A percentile compares a stretch with the other conserved stretches of the same genome.
These are phyloP conservation scores for Kodamaea laetipori DNA, from an alignment of 805 yeast genomes.

Conservation along the genomic window DNA sequence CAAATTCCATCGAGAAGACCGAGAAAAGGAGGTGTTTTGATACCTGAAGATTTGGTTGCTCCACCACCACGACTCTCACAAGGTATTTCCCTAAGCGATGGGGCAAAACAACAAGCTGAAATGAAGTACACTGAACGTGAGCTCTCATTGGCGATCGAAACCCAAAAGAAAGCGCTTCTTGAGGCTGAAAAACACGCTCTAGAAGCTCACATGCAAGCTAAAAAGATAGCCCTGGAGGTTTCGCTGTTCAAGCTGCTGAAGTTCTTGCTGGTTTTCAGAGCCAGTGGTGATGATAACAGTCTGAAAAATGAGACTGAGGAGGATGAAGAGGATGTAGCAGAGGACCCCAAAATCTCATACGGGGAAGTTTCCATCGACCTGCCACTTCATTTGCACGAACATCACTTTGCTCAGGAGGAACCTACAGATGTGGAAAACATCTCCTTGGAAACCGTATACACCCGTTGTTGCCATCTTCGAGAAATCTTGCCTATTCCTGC, in stretches of 20 bases:
- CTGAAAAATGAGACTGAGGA: slow-evolving; percentile 22
- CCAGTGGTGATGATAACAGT: slow-evolving; percentile 8
- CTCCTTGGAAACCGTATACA: slow-evolving; percentile 49
- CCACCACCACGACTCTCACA: slow-evolving; percentile 64
- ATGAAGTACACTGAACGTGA: slow-evolving; percentile 47
- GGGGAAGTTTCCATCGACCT: slow-evolving; percentile 59
- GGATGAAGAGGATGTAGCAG: slow-evolving; percentile 21
- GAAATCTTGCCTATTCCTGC: slow-evolving; percentile 54
- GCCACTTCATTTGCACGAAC: slow-evolving; percentile 65
- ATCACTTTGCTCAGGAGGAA: slow-evolving; percentile 44
- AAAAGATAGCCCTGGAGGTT: slow-evolving; percentile 69
- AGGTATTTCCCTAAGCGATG: slow-evolving; percentile 59
- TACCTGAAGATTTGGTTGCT: slow-evolving; percentile 66
- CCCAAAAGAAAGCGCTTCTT: slow-evolving; percentile 52
- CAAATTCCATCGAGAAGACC: slow-evolving; percentile 62
- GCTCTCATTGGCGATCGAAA: slow-evolving; percentile 57
- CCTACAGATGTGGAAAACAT: background rate
- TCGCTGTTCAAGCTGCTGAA: slow-evolving; percentile 31
- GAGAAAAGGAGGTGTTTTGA: slow-evolving; percentile 50
- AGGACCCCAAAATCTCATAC: slow-evolving; percentile 2
- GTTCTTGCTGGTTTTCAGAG: slow-evolving; percentile 22
- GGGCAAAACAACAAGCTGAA: slow-evolving; percentile 23
- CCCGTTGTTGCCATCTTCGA: slow-evolving; percentile 51
- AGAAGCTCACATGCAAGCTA: slow-evolving; percentile 75
- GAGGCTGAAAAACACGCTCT: slow-evolving; percentile 74